Conservation (phyloP, 306 rosid genomes). For the Cyclanthera cordifolia region DNA sequence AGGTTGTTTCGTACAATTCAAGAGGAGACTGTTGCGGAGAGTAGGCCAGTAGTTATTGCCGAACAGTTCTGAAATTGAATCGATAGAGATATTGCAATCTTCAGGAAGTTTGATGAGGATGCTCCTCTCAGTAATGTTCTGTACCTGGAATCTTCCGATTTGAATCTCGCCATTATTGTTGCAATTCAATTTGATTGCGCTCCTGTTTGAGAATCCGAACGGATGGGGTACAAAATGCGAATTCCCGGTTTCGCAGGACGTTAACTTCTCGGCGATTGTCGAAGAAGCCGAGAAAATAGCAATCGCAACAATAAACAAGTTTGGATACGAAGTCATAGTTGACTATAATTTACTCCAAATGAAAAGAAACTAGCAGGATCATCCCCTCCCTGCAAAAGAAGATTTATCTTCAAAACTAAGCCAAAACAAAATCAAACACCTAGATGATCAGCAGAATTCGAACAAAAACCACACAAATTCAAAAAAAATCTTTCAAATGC, state of each 20-base stretch:
- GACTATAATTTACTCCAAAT: slow-evolving; percentile 12
- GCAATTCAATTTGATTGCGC: slow-evolving; percentile 34
- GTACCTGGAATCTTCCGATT: slow-evolving; percentile 31
- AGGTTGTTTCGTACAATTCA: slow-evolving; percentile 19
- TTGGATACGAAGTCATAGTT: slow-evolving; percentile 24
- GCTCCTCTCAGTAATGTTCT: slow-evolving; percentile 30
- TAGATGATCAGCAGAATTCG: neutral
- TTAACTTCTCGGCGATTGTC: slow-evolving; percentile 21
- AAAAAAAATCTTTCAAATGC: too few relatives aligned
- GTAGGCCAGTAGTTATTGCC: slow-evolving; percentile 25
- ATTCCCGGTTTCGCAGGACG: slow-evolving; percentile 19
- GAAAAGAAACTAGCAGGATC: slow-evolving; percentile 14
- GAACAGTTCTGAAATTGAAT: slow-evolving; percentile 30
- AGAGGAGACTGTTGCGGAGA: slow-evolving; percentile 37
- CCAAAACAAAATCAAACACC: neutral
- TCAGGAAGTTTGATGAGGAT: slow-evolving; percentile 40
- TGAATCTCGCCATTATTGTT: neutral
- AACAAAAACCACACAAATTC: neutral
- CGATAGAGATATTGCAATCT: slow-evolving; percentile 30
- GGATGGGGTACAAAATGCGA: slow-evolving; percentile 30
- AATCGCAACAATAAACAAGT: slow-evolving; percentile 17
- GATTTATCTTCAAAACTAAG: neutral
- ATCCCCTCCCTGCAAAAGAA: slow-evolving; percentile 28
- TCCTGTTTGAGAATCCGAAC: slow-evolving; percentile 46
- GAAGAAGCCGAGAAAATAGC: slow-evolving; percentile 19